Percentiles rank a stretch among this genome's conserved stretches.
phyloP scores from a whole-genome alignment of 2,329 filamentous ascomycete species.

The Ophiostoma perfectum region DNA sequence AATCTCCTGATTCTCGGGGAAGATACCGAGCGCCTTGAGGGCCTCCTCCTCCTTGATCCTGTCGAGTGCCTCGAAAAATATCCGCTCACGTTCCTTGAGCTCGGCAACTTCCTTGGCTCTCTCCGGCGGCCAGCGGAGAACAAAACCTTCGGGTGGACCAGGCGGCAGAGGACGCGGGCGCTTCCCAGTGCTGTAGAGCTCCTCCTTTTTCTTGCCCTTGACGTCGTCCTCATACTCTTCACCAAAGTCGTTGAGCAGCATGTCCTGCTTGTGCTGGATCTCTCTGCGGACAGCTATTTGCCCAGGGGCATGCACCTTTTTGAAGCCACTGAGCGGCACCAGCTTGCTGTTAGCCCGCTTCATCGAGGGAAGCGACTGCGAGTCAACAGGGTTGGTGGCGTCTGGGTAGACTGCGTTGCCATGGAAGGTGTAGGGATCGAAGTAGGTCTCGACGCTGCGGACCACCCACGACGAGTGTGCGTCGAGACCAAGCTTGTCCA shows the following conservation, averaged over 20 bases:
- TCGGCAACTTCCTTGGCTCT: neutral
- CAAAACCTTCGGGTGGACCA: neutral
- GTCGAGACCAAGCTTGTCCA: constrained; percentile 29
- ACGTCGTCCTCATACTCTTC: constrained; percentile 11
- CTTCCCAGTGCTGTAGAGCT: neutral
- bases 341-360: neutral
- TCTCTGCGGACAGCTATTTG: neutral
- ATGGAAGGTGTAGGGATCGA: constrained; percentile 2
- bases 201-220: constrained; percentile 11
- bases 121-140: neutral
- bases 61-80: constrained; percentile 3
- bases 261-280: neutral
- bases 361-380: constrained; percentile 19
- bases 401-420: constrained; percentile 12
- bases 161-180: neutral
- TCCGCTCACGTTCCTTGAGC: neutral
- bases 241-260: constrained; percentile 16
- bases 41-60: neutral
- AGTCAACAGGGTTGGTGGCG: constrained; percentile 26
- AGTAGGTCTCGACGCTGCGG: constrained; percentile 13
- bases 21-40: neutral
- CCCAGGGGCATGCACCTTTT: constrained; percentile 12
- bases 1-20: neutral
- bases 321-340: neutral
- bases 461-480: constrained; percentile 27